Conservation (phyloP, 345 rosid genomes). For the Dimocarpus longan region DNA sequence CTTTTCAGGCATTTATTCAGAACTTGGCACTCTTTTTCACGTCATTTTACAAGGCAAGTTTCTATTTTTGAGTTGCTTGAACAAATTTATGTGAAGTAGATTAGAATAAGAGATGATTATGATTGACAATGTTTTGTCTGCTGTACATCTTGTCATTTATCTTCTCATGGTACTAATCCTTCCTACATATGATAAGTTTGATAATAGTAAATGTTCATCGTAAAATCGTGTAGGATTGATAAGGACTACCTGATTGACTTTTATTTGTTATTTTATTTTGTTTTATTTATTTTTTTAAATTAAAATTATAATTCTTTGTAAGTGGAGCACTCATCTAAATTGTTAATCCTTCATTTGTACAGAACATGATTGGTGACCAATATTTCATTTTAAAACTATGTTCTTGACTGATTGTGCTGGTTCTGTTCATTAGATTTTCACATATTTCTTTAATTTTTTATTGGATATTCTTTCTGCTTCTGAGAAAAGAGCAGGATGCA, state of each 20-base stretch:
- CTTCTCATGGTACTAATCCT: background rate
- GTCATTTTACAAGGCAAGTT: conserved; percentile 85
- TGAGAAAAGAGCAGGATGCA: background rate
- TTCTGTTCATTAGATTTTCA: background rate
- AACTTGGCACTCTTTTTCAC: conserved; percentile 96
- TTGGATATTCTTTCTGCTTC: background rate
- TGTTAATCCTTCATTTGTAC: background rate
- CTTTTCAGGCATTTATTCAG: conserved; percentile 93
- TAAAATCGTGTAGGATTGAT: background rate
- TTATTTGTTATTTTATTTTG: background rate
- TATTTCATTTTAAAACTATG: background rate
- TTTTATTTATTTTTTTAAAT: background rate
- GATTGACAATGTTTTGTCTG: background rate
- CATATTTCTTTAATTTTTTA: background rate
- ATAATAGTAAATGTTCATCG: background rate
- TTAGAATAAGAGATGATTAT: background rate
- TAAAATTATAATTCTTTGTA: background rate
- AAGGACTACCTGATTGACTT: background rate
- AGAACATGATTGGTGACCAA: background rate
- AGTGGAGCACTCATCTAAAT: background rate
- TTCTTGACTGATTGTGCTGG: background rate
- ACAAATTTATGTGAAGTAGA: background rate
- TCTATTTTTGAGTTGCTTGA: background rate
- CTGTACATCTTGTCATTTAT: background rate
- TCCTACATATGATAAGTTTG: background rate